Evolutionary conservation across 148 eudicot species (phyloP).

Genomic region (Gaultheria prostrata): DNA sequence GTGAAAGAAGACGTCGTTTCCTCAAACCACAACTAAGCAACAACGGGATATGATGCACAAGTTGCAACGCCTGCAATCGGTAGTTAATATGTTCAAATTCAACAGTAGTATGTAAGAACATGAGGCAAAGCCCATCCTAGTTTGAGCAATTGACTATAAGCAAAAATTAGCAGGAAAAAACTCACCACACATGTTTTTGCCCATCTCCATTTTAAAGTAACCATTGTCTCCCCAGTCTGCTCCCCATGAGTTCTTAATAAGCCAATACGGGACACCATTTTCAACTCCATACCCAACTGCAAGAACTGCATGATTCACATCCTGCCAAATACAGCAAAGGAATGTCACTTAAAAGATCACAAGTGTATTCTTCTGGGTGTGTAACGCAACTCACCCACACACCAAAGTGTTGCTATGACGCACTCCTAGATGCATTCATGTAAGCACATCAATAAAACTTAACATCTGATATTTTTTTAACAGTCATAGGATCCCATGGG

Average conservation of each 20-base stretch:
- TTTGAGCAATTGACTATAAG: too few relatives aligned
- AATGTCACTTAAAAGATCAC: not conserved
- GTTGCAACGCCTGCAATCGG: constrained; percentile 80
- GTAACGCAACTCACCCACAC: not conserved
- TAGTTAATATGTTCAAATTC: not conserved
- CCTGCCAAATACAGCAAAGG: constrained; percentile 46
- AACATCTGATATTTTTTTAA: not conserved
- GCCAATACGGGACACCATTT: constrained; percentile 83
- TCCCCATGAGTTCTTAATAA: constrained; percentile 99
- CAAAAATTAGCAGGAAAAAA: constrained; percentile 8
- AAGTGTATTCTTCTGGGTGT: not conserved
- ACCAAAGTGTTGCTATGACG: not conserved
- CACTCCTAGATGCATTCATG: not conserved
- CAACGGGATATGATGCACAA: constrained; percentile 82
- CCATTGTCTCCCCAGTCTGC: constrained; percentile 87
- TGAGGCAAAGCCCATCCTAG: not conserved
- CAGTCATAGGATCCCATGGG: not conserved
- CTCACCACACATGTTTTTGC: constrained; percentile 99
- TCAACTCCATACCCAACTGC: constrained; percentile 97
- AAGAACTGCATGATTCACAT: constrained; percentile 99
- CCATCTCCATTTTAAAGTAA: constrained; percentile 96
- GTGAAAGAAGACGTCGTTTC: not conserved
- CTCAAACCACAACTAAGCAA: constrained; percentile 32
- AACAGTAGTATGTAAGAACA: not conserved
- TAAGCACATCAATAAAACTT: not conserved